Evolutionary conservation across 495 filamentous ascomycete genomes (phyloP).

Genomic region (Aspergillus haitiensis): DNA sequence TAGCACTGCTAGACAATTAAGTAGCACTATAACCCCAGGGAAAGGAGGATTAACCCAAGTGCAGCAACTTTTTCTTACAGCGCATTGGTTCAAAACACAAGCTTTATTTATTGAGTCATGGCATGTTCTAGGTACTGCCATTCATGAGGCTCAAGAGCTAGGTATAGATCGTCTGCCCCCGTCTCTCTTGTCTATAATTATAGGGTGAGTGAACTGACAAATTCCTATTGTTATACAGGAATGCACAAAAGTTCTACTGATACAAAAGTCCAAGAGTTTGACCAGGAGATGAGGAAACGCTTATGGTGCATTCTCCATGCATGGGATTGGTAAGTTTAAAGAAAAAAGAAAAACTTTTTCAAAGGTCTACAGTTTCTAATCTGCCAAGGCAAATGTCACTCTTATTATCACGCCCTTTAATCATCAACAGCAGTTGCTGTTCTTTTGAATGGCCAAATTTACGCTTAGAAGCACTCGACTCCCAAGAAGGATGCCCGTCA

Average conservation of each 20-base stretch:
- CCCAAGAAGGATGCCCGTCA: constrained; percentile 20
- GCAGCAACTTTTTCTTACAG: constrained; percentile 54
- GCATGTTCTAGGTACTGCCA: constrained; percentile 47
- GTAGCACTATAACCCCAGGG: constrained; percentile 44
- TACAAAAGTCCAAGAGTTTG: constrained; percentile 42
- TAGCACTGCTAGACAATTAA: constrained; percentile 45
- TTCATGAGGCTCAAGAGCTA: constrained; percentile 54
- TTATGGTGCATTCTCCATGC: constrained; percentile 42
- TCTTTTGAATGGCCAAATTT: constrained; percentile 29
- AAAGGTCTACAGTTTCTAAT: not conserved
- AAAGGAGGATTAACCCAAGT: constrained; percentile 50
- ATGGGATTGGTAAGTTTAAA: constrained; percentile 40
- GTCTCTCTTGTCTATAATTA: not conserved
- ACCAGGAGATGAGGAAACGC: constrained; percentile 39
- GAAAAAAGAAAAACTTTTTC: not conserved
- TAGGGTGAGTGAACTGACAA: not conserved
- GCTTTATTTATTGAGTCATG: constrained; percentile 54
- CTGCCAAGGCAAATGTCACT: constrained; percentile 34
- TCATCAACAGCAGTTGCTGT: constrained; percentile 27
- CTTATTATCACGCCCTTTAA: constrained; percentile 30
- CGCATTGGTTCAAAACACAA: constrained; percentile 54
- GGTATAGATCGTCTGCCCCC: constrained; percentile 27
- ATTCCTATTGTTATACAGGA: constrained; percentile 27
- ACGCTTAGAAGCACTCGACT: constrained; percentile 24
- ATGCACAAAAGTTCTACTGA: constrained; percentile 45